Base-by-base conservation (phyloP, 257 asterid species). In the Coffea canephora region DNA sequence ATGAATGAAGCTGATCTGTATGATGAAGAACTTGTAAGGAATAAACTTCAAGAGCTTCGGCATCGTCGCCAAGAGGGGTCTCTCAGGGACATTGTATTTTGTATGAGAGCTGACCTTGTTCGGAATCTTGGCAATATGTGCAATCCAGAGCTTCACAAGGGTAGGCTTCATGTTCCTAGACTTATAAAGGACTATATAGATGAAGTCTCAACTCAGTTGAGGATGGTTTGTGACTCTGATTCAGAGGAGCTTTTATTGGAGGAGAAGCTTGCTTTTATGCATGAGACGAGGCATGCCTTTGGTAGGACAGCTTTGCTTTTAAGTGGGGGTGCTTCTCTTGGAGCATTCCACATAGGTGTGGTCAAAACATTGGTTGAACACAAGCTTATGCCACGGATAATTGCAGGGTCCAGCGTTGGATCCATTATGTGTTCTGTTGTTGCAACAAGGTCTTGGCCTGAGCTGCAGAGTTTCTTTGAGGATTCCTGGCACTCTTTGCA, bases 361-460 rank as follows among this genome's bases (percentile, higher is more conserved):
- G 97, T 96, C 76, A 92, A 92, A 77, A 94, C 99, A 25, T 73
- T 96, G 83, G 97, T 96, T 0, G 99, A 94, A 43, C 97, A 96
- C 76, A 92, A 91, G 88, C 94, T 96, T 39, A 70, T 96, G 86
- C 99, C 99, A 0, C 89, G 98, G 82, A 96, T 96, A 76, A 91
- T 93, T 49, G 97, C 99, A 3, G 99, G 99, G 16, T 93, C 99
- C 4, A 96, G 99, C 77, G 98, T 92, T 61, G 98, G 99, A 48
- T 93, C 98, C 1, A 89, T 96, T 69, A 96, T 96, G 95, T 94
- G 97, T 72, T 86, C 97, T 4, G 86, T 96, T 19, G 94, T 92
- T 68, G 98, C 97, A 1, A 93, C 99, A 12, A 86, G 94, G 72
- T 96, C 99, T 1, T 96, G 99, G 98, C 98, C 99, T 8, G 97